Conservation (phyloP, 306 rosid species). For the Luffa acutangula region DNA sequence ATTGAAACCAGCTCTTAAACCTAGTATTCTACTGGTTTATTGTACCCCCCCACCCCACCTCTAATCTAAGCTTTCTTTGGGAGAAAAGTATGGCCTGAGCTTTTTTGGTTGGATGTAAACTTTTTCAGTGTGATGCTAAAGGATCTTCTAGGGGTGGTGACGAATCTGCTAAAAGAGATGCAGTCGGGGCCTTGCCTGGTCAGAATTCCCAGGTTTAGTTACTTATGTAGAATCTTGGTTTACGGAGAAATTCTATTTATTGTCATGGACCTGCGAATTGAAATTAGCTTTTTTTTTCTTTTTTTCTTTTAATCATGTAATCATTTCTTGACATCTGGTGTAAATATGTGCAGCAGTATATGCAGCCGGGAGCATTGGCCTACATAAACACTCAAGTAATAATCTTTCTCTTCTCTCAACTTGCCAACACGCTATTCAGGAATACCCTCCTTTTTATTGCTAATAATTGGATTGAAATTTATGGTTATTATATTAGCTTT, state of each 20-base stretch:
- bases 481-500: background rate
- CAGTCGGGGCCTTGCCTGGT: slow-evolving; percentile 34
- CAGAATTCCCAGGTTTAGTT: slow-evolving; percentile 63
- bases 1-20: slow-evolving; percentile 14
- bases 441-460: slow-evolving; percentile 4
- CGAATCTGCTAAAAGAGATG: slow-evolving; percentile 57
- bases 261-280: background rate
- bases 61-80: background rate
- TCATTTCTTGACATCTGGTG: slow-evolving; percentile 14
- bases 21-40: slow-evolving; percentile 10
- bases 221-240: slow-evolving; percentile 3
- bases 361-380: slow-evolving; percentile 54
- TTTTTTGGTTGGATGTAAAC: slow-evolving; percentile 18
- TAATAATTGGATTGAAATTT: background rate
- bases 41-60: background rate
- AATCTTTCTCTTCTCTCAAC: slow-evolving; percentile 16
- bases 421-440: background rate
- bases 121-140: slow-evolving; percentile 72
- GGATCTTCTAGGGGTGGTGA: slow-evolving; percentile 77
- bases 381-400: slow-evolving; percentile 59
- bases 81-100: slow-evolving; percentile 8
- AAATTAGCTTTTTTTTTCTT: background rate
- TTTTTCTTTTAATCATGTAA: background rate
- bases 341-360: slow-evolving; percentile 34
- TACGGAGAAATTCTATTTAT: background rate